These are phyloP conservation scores for Paramecium primaurelia DNA, from an alignment of 73 alveolate genomes.

Conservation along the genomic window DNA sequence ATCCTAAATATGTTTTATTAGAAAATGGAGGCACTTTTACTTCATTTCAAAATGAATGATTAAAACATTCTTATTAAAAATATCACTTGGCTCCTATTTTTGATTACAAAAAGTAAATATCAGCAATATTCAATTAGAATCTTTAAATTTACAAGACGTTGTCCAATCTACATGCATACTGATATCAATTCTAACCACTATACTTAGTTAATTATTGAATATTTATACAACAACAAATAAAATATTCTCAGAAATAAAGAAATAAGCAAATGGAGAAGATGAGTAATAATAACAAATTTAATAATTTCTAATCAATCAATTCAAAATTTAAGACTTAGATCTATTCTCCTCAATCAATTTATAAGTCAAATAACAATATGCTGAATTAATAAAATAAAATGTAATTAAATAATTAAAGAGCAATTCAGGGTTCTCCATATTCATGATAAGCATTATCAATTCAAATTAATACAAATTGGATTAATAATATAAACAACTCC, in stretches of 20 bases:
- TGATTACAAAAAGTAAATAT: constrained; percentile 14
- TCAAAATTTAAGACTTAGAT: not conserved
- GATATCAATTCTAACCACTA: not conserved
- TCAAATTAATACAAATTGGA: constrained; percentile 36
- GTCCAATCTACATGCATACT: constrained; percentile 14
- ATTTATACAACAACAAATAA: not conserved
- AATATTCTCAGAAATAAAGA: not conserved
- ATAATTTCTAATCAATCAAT: not conserved
- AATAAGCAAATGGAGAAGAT: not conserved
- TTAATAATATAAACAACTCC: not conserved
- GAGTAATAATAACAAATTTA: not conserved
- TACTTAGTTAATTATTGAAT: not conserved
- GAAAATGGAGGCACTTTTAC: not conserved
- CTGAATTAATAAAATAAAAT: not conserved
- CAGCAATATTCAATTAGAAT: not conserved
- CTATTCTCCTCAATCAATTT: not conserved
- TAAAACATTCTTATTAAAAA: not conserved
- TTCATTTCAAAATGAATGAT: not conserved
- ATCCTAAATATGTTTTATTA: not conserved
- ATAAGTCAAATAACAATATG: not conserved
- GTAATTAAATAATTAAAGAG: not conserved
- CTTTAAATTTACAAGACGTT: not conserved
- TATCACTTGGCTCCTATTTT: constrained; percentile 16
- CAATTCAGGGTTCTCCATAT: not conserved
- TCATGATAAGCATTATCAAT: not conserved